These are phyloP conservation scores for Nemania abortiva DNA, from an alignment of 2,329 filamentous ascomycete species.

Conservation along the genomic window DNA sequence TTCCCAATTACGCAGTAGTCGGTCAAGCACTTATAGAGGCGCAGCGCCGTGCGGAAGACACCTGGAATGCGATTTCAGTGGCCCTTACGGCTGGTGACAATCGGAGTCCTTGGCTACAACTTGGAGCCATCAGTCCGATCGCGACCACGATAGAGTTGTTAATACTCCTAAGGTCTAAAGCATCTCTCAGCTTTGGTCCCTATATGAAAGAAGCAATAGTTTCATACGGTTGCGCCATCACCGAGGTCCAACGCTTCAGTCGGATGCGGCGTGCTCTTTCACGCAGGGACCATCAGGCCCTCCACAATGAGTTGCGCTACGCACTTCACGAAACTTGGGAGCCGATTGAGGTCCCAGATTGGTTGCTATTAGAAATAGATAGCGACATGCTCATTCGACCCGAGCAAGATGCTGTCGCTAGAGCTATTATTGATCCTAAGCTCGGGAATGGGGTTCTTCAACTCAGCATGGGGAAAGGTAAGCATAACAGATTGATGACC, in stretches of 20 bases:
- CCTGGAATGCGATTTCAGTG: conserved; percentile 19
- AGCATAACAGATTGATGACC: conserved; percentile 25
- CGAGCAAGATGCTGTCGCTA: conserved; percentile 72
- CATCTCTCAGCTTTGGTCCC: conserved; percentile 46
- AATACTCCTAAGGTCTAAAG: conserved; percentile 58
- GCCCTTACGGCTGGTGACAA: conserved; percentile 33
- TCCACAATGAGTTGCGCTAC: conserved; percentile 60
- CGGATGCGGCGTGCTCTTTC: conserved; percentile 55
- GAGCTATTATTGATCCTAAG: conserved; percentile 67
- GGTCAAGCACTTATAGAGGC: conserved; percentile 2
- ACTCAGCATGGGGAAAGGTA: conserved; percentile 73
- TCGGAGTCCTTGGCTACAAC: conserved; percentile 56
- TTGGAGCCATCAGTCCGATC: conserved; percentile 59
- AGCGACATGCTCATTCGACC: conserved; percentile 71
- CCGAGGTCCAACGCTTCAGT: conserved; percentile 59
- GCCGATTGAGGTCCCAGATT: conserved; percentile 66
- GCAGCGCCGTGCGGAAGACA: not conserved
- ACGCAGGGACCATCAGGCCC: conserved; percentile 45
- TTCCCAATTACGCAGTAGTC: not conserved
- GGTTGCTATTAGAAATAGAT: conserved; percentile 76
- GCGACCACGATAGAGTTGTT: conserved; percentile 59
- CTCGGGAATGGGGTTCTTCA: conserved; percentile 73
- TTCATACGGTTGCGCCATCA: conserved; percentile 58
- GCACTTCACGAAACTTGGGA: conserved; percentile 70
- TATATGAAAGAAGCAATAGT: conserved; percentile 58